These are phyloP conservation scores for Russula earlei DNA, from an alignment of 768 basidiomycete species.

Conservation along the genomic window DNA sequence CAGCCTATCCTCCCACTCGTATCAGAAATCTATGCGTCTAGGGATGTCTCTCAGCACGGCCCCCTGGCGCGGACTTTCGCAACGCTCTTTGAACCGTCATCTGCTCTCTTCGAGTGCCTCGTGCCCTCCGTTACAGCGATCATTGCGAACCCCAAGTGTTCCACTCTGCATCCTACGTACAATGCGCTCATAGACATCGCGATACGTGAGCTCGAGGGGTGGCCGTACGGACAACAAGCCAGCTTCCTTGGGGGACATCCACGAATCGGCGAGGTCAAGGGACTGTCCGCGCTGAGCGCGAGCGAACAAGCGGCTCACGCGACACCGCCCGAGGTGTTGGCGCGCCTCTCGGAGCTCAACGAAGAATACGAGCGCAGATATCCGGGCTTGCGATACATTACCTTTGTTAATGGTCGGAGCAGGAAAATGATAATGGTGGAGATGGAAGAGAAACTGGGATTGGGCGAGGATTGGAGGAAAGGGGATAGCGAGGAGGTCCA, in stretches of 20 bases:
- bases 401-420: slow-evolving; percentile 82
- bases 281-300: slow-evolving; percentile 65
- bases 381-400: slow-evolving; percentile 77
- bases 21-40: slow-evolving; percentile 10
- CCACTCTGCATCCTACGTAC: slow-evolving; percentile 29
- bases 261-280: slow-evolving; percentile 75
- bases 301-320: slow-evolving; percentile 61
- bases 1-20: slow-evolving; percentile 5
- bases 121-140: slow-evolving; percentile 49
- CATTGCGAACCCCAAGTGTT: slow-evolving; percentile 17
- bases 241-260: slow-evolving; percentile 79
- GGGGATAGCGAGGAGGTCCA: slow-evolving; percentile 32
- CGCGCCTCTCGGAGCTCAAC: slow-evolving; percentile 66
- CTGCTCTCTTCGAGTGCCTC: slow-evolving; percentile 59
- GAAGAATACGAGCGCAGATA: slow-evolving; percentile 64
- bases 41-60: slow-evolving; percentile 12
- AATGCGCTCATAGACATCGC: slow-evolving; percentile 46
- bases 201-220: slow-evolving; percentile 39
- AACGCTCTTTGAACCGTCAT: slow-evolving; percentile 31
- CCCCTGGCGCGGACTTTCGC: slow-evolving; percentile 31
- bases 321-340: slow-evolving; percentile 68
- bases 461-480: slow-evolving; percentile 36
- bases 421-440: slow-evolving; percentile 64
- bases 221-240: slow-evolving; percentile 43
- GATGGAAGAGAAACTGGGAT: slow-evolving; percentile 59